Base-by-base conservation (phyloP, 805 yeast species). In the Kluyveromyces dobzhanskii region DNA sequence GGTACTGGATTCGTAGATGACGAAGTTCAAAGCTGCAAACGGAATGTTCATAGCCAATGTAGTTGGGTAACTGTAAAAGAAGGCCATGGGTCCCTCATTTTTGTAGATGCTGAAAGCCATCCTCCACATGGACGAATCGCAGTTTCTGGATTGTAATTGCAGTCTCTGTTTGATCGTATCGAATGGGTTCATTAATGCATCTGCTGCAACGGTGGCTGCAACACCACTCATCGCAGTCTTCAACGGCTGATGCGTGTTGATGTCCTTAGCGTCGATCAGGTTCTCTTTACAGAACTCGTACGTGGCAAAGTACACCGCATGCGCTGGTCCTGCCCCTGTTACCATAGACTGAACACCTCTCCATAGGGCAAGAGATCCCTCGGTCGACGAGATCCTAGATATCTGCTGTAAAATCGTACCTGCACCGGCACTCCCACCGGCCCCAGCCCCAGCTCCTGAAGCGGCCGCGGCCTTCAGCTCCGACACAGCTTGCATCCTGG, bases 301-400 rank as follows among this genome's bases (percentile, higher is more conserved):
- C 3, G 92, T 94, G n/a, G 88, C 79, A 59, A 87, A 90, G 63
- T 92, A 90, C 5, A 92, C 82, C 3, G 97, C 97, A 65, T 90
- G 98, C 3, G 97, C 97, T 2, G 98, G 98, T 5, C 98, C 98
- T n/a, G 98, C 97, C 28, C 98, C 98, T 44, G 90, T 57, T 2
- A 87, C 79, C 43, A 92, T 94, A 1, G 95, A 83, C 17, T 86
- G 79, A 13, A 90, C 85, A 40, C 98, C 98, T 55, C 94, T 72
- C 95, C 97, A 90, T 21, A 92, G 71, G 1, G 95, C 84, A 38
- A 75, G 56, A 4, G 90, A 82, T 2, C 98, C 98, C 60, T 90
- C 97, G 13, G 81, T 70, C 12, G 94, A 73, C n/a, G 85, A 71
- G 41, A 92, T 87, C 50, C 73, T 72, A 17, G 86, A 68, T 32